phyloP scores from a whole-genome alignment of 106 monocot species.

The Dioscorea alata region DNA sequence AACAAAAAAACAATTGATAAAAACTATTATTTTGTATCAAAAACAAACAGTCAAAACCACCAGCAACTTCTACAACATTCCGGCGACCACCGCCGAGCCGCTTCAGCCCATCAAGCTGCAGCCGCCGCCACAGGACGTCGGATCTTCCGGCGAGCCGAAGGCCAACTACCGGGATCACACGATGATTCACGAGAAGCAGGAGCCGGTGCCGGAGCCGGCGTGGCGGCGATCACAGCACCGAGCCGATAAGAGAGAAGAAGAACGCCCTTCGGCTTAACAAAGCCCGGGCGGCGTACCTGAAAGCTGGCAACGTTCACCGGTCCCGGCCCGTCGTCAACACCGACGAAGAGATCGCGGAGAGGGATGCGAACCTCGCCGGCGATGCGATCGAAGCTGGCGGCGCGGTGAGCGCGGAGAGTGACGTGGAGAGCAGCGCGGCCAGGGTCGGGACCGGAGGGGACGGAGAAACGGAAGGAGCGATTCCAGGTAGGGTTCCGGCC shows the following conservation, averaged over 20 bases:
- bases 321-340: slow-evolving; percentile 1
- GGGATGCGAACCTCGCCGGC: slow-evolving; percentile 78
- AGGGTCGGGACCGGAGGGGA: slow-evolving; percentile 25
- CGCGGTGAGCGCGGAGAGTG: slow-evolving; percentile 45
- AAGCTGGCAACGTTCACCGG: slow-evolving; percentile 32
- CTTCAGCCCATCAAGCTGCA: too few species aligned
- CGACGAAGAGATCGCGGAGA: slow-evolving; percentile 43
- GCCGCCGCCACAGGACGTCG: too few species aligned
- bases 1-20: too few species aligned
- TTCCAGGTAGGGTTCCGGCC: slow-evolving; percentile 75
- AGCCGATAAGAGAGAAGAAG: slow-evolving; percentile 80
- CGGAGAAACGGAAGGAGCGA: slow-evolving; percentile 35
- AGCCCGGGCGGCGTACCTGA: slow-evolving; percentile 44
- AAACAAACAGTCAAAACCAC: too few species aligned
- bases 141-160: too few species aligned
- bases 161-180: too few species aligned
- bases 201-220: neutral
- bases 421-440: slow-evolving; percentile 27
- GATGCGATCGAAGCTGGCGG: slow-evolving; percentile 57
- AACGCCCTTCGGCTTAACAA: slow-evolving; percentile 54
- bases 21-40: too few species aligned
- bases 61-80: too few species aligned
- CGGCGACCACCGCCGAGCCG: too few species aligned
- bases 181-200: too few species aligned
- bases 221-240: slow-evolving; percentile 14